Percentiles rank a stretch among this genome's conserved stretches.
Evolutionary conservation across 257 asterid genomes (phyloP).

Genomic region (Forsythia suspensa): DNA sequence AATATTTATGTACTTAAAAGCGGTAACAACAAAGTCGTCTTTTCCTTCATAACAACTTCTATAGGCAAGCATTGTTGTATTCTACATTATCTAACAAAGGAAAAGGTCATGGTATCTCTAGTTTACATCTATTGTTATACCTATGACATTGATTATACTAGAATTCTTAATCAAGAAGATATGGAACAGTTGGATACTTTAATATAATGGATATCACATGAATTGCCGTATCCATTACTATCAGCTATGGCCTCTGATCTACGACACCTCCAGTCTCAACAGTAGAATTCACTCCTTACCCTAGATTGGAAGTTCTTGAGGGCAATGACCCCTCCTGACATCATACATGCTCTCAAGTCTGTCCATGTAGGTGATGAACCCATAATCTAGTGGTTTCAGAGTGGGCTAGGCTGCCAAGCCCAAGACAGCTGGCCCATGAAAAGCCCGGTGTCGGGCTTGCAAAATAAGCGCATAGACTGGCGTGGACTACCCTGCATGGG

Average conservation of each 20-base stretch:
- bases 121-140: no score
- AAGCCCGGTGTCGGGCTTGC: no score
- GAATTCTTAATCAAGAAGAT: background rate
- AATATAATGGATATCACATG: background rate
- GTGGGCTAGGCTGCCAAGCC: no score
- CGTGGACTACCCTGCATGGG: no score
- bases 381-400: constrained; percentile 50
- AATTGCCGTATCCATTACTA: background rate
- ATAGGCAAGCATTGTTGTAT: background rate
- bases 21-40: background rate
- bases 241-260: background rate
- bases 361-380: constrained; percentile 90
- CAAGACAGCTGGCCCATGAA: no score
- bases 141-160: background rate
- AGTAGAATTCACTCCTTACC: constrained; percentile 54
- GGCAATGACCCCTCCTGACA: constrained; percentile 91
- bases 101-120: background rate
- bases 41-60: background rate
- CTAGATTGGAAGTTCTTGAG: constrained; percentile 62
- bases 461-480: no score
- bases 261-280: background rate
- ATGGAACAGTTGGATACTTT: background rate
- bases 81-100: background rate
- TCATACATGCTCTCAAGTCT: constrained; percentile 84
- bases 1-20: no score